phyloP scores from a whole-genome alignment of 441 rosid species.

The Gossypium schwendimanii region DNA sequence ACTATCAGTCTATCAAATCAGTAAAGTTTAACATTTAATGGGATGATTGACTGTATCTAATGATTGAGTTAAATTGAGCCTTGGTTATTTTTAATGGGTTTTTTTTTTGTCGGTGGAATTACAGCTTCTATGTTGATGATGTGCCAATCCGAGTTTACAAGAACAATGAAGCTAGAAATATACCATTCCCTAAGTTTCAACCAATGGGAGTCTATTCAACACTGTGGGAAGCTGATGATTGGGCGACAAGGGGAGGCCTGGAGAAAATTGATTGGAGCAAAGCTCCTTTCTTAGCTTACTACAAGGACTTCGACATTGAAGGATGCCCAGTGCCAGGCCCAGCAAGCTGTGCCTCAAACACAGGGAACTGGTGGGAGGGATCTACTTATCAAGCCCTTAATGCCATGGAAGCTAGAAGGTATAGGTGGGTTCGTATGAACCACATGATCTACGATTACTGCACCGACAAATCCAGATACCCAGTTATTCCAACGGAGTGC shows the following conservation, averaged over 20 bases:
- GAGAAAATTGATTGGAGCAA: slow-evolving; percentile 64
- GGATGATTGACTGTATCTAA: too few relatives aligned
- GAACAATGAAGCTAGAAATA: slow-evolving; percentile 41
- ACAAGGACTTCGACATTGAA: slow-evolving; percentile 62
- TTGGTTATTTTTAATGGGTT: not conserved
- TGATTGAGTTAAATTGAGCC: not conserved
- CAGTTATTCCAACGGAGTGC: slow-evolving; percentile 55
- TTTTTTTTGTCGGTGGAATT: not conserved
- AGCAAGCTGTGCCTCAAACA: slow-evolving; percentile 33
- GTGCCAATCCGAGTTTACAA: slow-evolving; percentile 62
- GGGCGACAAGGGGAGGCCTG: slow-evolving; percentile 73
- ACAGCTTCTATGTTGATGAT: slow-evolving; percentile 52
- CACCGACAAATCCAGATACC: slow-evolving; percentile 47
- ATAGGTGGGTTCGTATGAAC: slow-evolving; percentile 62
- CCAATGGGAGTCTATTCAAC: slow-evolving; percentile 65
- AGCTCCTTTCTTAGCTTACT: slow-evolving; percentile 54
- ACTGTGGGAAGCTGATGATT: slow-evolving; percentile 64
- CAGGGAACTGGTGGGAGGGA: slow-evolving; percentile 58
- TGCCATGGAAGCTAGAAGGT: slow-evolving; percentile 41
- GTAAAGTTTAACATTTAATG: too few relatives aligned
- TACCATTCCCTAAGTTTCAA: slow-evolving; percentile 42
- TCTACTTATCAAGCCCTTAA: slow-evolving; percentile 35
- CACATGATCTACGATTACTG: slow-evolving; percentile 66
- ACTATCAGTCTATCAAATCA: too few relatives aligned
- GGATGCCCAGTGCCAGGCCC: slow-evolving; percentile 64